phyloP scores from a whole-genome alignment of 1,284 basidiomycete genomes.

The Phylloboletellus chloephorus region DNA sequence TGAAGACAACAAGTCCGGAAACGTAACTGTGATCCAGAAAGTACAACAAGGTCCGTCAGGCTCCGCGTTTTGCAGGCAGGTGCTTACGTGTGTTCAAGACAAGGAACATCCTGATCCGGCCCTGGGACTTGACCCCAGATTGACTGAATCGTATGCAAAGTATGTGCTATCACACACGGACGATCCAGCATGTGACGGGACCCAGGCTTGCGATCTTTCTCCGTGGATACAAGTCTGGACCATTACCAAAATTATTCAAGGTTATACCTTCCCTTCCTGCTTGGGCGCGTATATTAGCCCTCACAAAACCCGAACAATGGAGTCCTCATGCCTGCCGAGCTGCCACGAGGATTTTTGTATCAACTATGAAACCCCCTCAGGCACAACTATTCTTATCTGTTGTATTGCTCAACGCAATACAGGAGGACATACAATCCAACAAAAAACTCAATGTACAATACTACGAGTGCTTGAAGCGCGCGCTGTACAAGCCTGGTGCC shows the following conservation, averaged over 20 bases:
- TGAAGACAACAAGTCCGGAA: constrained; percentile 49
- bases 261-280: constrained; percentile 93
- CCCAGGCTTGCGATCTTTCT: constrained; percentile 77
- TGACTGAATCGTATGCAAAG: constrained; percentile 95
- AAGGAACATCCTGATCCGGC: constrained; percentile 75
- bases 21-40: constrained; percentile 51
- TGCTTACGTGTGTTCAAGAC: constrained; percentile 36
- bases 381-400: constrained; percentile 93
- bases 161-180: constrained; percentile 31
- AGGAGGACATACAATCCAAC: constrained; percentile 84
- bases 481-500: constrained; percentile 94
- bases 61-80: background rate
- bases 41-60: constrained; percentile 47
- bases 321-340: constrained; percentile 93
- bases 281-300: constrained; percentile 94
- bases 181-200: constrained; percentile 2
- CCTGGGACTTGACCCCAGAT: constrained; percentile 93
- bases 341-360: constrained; percentile 93
- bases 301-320: constrained; percentile 92
- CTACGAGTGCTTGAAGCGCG: constrained; percentile 88
- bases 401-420: constrained; percentile 85
- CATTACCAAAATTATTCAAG: constrained; percentile 97
- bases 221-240: constrained; percentile 90
- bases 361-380: constrained; percentile 94
- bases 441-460: constrained; percentile 92